These are phyloP conservation scores for Trichoderma afroharzianum DNA, from an alignment of 2,329 filamentous ascomycete genomes.

Conservation along the genomic window DNA sequence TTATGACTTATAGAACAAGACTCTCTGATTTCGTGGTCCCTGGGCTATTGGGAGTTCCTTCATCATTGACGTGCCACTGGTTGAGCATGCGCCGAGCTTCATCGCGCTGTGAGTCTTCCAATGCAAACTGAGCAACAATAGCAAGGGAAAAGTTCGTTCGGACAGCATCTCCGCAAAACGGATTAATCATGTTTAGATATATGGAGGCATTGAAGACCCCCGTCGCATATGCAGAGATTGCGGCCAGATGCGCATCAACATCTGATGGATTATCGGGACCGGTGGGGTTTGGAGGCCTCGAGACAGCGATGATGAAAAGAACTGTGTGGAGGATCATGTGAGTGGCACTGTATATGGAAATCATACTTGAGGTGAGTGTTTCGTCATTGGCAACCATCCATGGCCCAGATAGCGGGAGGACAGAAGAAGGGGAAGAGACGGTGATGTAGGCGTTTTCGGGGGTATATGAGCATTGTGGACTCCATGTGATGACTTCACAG, in stretches of 20 bases:
- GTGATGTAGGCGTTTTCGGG: neutral
- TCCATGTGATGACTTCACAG: neutral
- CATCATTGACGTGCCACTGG: neutral
- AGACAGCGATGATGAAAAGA: constrained; percentile 4
- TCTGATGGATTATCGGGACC: neutral
- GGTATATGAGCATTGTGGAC: neutral
- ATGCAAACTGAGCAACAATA: constrained; percentile 1
- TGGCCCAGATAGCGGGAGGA: neutral
- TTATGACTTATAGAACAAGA: neutral
- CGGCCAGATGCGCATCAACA: neutral
- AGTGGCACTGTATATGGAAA: neutral
- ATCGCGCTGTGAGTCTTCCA: constrained; percentile 11
- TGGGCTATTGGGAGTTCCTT: neutral
- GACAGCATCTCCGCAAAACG: constrained; percentile 2
- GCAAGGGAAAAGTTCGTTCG: neutral
- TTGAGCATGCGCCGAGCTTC: neutral
- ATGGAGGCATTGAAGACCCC: neutral
- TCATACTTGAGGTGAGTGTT: constrained; percentile 2
- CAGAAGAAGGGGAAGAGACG: neutral
- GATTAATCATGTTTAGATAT: constrained; percentile 2
- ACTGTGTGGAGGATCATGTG: constrained; percentile 4
- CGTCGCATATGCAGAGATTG: neutral
- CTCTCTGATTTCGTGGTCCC: neutral
- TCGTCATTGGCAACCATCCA: constrained; percentile 8
- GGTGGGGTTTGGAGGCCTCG: neutral